These are phyloP conservation scores for Lithospermum erythrorhizon DNA, from an alignment of 257 asterid genomes.

Conservation along the genomic window DNA sequence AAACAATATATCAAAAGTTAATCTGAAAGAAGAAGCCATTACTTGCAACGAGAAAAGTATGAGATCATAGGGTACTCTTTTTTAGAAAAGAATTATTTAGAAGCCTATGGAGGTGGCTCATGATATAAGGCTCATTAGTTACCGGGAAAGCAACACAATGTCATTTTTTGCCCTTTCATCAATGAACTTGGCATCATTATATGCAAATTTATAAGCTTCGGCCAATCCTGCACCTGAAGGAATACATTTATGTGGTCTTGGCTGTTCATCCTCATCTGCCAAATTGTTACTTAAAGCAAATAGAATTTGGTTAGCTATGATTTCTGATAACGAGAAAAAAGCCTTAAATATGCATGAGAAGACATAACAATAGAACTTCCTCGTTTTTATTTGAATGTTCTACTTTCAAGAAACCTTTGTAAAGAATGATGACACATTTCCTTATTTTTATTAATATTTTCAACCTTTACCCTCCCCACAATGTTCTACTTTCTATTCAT, in stretches of 20 bases:
- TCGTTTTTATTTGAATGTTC: too few relatives aligned
- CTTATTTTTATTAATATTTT: too few relatives aligned
- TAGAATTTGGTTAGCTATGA: neutral
- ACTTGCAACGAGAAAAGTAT: neutral
- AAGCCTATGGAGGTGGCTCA: neutral
- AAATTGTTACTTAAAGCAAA: conserved; percentile 24
- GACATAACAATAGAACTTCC: neutral
- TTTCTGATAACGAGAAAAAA: neutral
- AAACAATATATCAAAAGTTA: too few relatives aligned
- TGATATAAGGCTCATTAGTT: conserved; percentile 7
- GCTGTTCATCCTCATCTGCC: conserved; percentile 38
- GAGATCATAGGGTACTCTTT: neutral
- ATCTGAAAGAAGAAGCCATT: neutral
- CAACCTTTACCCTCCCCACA: too few relatives aligned
- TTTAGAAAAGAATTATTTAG: neutral
- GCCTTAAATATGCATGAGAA: neutral
- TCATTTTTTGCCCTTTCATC: conserved; percentile 88
- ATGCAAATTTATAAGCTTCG: conserved; percentile 82
- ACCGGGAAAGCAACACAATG: conserved; percentile 78
- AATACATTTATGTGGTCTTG: conserved; percentile 29
- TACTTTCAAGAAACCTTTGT: neutral
- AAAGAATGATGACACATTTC: neutral
- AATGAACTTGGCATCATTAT: conserved; percentile 71
- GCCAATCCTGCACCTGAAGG: conserved; percentile 54
- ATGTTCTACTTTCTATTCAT: too few relatives aligned